These are phyloP conservation scores for Conticribra guillardii DNA, from an alignment of 108 stramenopile species.

Conservation along the genomic window DNA sequence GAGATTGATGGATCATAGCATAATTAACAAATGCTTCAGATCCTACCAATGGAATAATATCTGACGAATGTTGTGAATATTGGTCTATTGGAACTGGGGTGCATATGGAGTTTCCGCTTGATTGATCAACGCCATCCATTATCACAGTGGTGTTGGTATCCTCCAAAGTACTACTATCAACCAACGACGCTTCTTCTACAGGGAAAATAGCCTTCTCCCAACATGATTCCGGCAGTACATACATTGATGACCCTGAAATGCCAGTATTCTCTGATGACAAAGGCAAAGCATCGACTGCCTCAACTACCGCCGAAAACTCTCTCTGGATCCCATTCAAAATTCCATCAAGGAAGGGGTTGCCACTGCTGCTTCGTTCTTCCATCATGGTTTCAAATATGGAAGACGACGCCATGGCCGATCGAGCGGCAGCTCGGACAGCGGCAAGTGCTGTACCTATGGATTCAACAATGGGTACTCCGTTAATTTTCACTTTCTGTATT, in stretches of 20 bases:
- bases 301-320: constrained; percentile 19
- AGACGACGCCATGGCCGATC: constrained; percentile 18
- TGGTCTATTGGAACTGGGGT: constrained; percentile 25
- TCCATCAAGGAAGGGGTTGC: constrained; percentile 36
- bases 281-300: constrained; percentile 42
- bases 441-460: constrained; percentile 39
- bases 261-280: constrained; percentile 2
- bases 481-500: constrained; percentile 33
- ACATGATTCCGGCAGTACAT: constrained; percentile 18
- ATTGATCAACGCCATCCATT: neutral
- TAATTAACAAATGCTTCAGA: constrained; percentile 42
- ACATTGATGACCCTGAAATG: constrained; percentile 6
- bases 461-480: constrained; percentile 28
- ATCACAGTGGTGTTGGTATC: neutral
- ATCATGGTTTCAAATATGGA: constrained; percentile 22
- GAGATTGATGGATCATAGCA: constrained; percentile 26
- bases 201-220: constrained; percentile 23
- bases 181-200: neutral
- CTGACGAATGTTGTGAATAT: neutral
- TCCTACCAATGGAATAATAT: constrained; percentile 23
- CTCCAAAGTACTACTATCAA: no score
- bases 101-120: neutral
- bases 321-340: constrained; percentile 33
- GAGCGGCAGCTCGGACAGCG: constrained; percentile 28
- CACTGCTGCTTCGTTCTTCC: constrained; percentile 5